These are phyloP conservation scores for Penicillium diatomitis DNA, from an alignment of 495 filamentous ascomycete genomes.

Conservation along the genomic window DNA sequence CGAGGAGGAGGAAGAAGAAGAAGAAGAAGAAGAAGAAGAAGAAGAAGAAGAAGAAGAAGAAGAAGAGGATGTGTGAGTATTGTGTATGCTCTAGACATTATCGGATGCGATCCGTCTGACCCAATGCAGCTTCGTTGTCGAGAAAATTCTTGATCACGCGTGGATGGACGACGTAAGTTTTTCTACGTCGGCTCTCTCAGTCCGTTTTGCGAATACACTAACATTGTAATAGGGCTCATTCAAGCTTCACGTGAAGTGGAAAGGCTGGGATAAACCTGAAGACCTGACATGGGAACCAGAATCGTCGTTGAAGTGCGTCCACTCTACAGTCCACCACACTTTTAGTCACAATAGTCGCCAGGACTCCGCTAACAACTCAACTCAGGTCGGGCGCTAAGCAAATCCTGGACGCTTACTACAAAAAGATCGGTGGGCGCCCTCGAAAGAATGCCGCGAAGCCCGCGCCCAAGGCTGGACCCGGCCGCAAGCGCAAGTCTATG, in stretches of 20 bases:
- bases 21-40: constrained; percentile 18
- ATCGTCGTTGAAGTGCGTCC: constrained; percentile 39
- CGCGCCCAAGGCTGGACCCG: constrained; percentile 11
- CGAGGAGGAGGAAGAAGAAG: constrained; percentile 21
- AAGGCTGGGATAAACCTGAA: constrained; percentile 45
- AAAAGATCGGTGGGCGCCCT: constrained; percentile 49
- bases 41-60: constrained; percentile 22
- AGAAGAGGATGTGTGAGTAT: constrained; percentile 26
- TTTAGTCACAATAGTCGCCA: not conserved
- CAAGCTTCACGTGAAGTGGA: constrained; percentile 52
- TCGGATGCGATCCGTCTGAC: constrained; percentile 19
- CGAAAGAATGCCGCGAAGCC: constrained; percentile 20
- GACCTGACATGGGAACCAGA: constrained; percentile 57
- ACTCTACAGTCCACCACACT: not conserved
- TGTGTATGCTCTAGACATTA: not conserved
- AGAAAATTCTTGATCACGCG: constrained; percentile 44
- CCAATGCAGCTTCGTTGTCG: constrained; percentile 47
- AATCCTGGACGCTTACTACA: constrained; percentile 45
- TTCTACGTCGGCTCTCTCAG: not conserved
- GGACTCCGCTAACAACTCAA: constrained; percentile 7
- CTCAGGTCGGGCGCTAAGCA: constrained; percentile 44
- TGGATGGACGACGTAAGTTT: constrained; percentile 30
- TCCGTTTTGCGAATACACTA: constrained; percentile 3
- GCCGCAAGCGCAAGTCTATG: constrained; percentile 32
- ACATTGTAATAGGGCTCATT: constrained; percentile 28